Percentiles rank a stretch among this genome's conserved stretches.
Conservation (phyloP, 2,329 filamentous ascomycete genomes). For the Sporothrix inflata region DNA sequence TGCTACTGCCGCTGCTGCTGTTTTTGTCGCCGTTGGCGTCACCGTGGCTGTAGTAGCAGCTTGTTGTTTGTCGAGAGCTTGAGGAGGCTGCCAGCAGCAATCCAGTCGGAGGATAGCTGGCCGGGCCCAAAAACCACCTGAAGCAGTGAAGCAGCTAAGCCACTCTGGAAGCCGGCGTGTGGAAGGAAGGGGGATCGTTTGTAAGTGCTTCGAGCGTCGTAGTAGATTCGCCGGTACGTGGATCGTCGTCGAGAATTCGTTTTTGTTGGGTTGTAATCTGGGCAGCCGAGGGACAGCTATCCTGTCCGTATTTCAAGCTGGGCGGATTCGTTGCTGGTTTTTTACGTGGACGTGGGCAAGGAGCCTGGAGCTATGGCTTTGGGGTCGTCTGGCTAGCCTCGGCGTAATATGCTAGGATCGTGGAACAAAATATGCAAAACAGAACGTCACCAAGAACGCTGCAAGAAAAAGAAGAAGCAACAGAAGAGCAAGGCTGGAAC, state of each 20-base stretch:
- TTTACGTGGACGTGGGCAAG: slow-evolving; percentile 4
- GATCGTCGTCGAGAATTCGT: background rate
- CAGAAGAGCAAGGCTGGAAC: background rate
- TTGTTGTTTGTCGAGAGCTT: background rate
- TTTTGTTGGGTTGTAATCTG: background rate
- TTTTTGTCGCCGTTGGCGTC: background rate
- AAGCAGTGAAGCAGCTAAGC: background rate
- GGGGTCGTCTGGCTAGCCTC: slow-evolving; percentile 4
- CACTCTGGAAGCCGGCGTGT: background rate
- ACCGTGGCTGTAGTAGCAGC: background rate
- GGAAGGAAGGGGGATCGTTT: background rate
- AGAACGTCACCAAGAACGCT: background rate
- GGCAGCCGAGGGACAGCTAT: background rate
- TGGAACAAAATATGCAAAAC: background rate
- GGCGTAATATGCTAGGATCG: slow-evolving; percentile 6
- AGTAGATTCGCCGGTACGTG: background rate
- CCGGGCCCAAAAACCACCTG: background rate
- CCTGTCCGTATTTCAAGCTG: background rate
- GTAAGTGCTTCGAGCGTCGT: background rate
- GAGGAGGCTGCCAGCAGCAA: background rate
- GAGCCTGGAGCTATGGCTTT: slow-evolving; percentile 14
- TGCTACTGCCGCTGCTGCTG: slow-evolving; percentile 10
- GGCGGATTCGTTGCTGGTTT: background rate
- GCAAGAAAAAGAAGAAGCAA: background rate
- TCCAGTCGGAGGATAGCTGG: background rate